Percentiles rank a stretch among this genome's conserved stretches.
phyloP scores from a whole-genome alignment of 768 basidiomycete species.

The Tricholoma furcatifolium region DNA sequence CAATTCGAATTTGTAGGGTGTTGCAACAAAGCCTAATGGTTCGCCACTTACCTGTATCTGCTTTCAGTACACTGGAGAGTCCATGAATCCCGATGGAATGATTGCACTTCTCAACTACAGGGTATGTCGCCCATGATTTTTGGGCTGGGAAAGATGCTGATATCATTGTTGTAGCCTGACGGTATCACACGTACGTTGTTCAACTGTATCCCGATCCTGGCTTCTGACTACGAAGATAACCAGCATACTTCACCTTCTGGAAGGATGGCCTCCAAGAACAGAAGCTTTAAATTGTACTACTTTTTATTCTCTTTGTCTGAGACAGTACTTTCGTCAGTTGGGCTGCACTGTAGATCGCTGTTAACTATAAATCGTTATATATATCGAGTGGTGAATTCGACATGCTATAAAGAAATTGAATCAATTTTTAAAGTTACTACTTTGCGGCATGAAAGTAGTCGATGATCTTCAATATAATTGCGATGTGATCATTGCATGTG shows the following conservation, averaged over 20 bases:
- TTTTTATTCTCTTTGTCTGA: constrained; percentile 11
- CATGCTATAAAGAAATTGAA: too few species aligned
- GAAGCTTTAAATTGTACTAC: constrained; percentile 51
- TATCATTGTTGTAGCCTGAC: constrained; percentile 39
- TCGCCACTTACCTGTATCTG: neutral
- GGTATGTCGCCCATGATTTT: constrained; percentile 35
- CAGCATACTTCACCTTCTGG: constrained; percentile 95
- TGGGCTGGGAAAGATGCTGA: constrained; percentile 6
- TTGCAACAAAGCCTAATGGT: neutral
- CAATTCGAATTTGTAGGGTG: constrained; percentile 86
- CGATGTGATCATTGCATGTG: too few species aligned
- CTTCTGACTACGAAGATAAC: constrained; percentile 10
- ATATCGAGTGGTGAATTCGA: too few species aligned
- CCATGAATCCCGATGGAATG: constrained; percentile 89
- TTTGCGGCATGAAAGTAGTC: too few species aligned
- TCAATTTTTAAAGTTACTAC: too few species aligned
- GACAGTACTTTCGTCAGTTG: neutral
- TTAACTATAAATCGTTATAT: too few species aligned
- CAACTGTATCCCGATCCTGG: neutral
- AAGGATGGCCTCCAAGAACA: constrained; percentile 86
- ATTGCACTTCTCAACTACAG: constrained; percentile 94
- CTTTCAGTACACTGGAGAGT: constrained; percentile 65
- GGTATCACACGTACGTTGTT: constrained; percentile 71
- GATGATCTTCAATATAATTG: too few species aligned
- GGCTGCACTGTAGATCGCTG: too few species aligned